These are phyloP conservation scores for Poteriospumella lacustris DNA, from an alignment of 108 stramenopile genomes.

Conservation along the genomic window DNA sequence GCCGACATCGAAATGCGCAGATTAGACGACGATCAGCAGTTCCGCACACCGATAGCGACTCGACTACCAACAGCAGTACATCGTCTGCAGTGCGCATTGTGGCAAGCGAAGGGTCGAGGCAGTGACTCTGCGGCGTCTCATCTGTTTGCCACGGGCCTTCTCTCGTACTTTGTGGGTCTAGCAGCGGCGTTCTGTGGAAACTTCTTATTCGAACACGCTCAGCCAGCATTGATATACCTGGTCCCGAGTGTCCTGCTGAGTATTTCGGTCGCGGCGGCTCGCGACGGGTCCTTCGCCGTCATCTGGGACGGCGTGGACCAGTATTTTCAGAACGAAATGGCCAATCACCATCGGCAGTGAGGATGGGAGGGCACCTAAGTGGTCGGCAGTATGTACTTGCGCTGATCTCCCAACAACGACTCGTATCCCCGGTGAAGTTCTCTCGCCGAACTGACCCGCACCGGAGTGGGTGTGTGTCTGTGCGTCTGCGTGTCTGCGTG, in stretches of 20 bases:
- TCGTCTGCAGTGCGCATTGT: neutral
- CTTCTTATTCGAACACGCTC: neutral
- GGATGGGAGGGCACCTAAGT: no score
- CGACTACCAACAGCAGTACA: neutral
- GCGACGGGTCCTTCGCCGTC: neutral
- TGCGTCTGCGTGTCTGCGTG: no score
- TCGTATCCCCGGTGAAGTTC: no score
- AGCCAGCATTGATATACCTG: constrained; percentile 5
- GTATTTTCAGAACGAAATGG: no score
- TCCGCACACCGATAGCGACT: neutral
- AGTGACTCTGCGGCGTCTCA: neutral
- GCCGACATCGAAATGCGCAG: neutral
- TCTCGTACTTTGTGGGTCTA: neutral
- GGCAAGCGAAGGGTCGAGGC: neutral
- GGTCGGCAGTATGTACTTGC: no score
- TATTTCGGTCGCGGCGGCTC: neutral
- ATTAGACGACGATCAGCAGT: neutral
- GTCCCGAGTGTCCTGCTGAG: neutral
- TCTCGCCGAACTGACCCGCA: no score
- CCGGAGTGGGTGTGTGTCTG: no score
- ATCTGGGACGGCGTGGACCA: neutral
- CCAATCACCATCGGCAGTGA: no score
- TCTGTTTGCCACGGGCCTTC: neutral
- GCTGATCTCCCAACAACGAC: no score
- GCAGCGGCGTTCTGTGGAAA: neutral